These are phyloP conservation scores for Austroboletus eburneus DNA, from an alignment of 768 basidiomycete genomes.

Conservation along the genomic window DNA sequence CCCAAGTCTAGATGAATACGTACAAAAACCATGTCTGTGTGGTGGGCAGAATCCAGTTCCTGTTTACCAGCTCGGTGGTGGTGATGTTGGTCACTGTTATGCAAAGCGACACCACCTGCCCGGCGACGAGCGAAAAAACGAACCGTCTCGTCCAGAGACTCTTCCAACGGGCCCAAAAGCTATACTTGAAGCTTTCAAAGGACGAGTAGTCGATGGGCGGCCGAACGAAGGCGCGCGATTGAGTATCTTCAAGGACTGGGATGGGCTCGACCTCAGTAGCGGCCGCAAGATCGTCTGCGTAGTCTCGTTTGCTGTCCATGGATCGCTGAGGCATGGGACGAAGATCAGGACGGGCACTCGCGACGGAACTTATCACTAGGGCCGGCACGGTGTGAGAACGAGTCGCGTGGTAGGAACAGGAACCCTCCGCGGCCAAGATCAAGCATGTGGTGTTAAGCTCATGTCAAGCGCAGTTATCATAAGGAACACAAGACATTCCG, in stretches of 20 bases:
- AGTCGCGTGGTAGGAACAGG: slow-evolving; percentile 6
- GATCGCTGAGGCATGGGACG: slow-evolving; percentile 14
- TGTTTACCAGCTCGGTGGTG: slow-evolving; percentile 67
- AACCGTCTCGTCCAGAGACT: slow-evolving; percentile 81
- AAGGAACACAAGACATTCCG: background rate
- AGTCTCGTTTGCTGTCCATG: slow-evolving; percentile 23
- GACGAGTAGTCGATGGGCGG: slow-evolving; percentile 70
- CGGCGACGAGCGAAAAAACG: slow-evolving; percentile 62
- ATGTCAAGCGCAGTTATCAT: slow-evolving; percentile 6
- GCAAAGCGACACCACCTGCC: slow-evolving; percentile 81
- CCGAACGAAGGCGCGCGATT: slow-evolving; percentile 21
- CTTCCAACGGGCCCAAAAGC: slow-evolving; percentile 55
- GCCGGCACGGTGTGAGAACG: background rate
- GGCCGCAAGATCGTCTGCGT: slow-evolving; percentile 9
- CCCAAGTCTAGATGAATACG: slow-evolving; percentile 27
- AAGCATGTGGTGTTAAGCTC: slow-evolving; percentile 11
- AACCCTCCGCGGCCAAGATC: background rate
- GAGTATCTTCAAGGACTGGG: background rate
- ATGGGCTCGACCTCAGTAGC: background rate
- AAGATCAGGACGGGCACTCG: background rate
- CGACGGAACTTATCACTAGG: slow-evolving; percentile 8
- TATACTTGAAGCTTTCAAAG: slow-evolving; percentile 45
- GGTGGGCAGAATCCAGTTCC: slow-evolving; percentile 72
- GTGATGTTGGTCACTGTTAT: slow-evolving; percentile 88
- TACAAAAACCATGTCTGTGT: slow-evolving; percentile 85